A percentile compares a stretch with the other conserved stretches of the same genome.
phyloP scores from a whole-genome alignment of 352 stramenopile species.

The Halophytophthora polymorphica region DNA sequence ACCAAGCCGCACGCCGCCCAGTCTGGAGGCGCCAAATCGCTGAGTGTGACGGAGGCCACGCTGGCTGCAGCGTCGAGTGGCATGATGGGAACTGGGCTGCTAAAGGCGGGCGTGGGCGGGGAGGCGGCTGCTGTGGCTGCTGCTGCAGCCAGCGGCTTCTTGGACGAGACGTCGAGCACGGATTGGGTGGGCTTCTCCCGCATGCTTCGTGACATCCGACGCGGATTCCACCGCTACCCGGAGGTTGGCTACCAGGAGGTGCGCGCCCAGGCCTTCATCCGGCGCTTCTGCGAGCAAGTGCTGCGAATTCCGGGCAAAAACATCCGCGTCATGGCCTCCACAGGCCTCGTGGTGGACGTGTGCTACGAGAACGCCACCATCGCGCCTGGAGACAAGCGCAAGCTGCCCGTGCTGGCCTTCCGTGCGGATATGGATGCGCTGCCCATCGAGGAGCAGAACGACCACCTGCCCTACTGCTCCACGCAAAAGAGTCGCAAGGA shows the following conservation, averaged over 20 bases:
- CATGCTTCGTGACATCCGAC: constrained; percentile 75
- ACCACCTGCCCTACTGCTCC: constrained; percentile 77
- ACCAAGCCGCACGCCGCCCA: constrained; percentile 18
- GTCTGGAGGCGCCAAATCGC: too few relatives aligned
- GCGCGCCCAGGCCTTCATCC: constrained; percentile 85
- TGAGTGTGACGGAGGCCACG: too few relatives aligned
- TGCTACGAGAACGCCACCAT: constrained; percentile 67
- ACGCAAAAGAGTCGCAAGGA: constrained; percentile 59
- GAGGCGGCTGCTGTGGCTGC: not conserved
- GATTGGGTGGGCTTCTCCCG: constrained; percentile 73
- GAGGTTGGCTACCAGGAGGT: constrained; percentile 92
- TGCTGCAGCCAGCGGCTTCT: constrained; percentile 1
- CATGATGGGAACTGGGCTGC: not conserved
- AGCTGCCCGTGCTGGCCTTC: constrained; percentile 87
- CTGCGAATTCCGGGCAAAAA: constrained; percentile 74
- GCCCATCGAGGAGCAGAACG: constrained; percentile 87
- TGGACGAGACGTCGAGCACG: constrained; percentile 12
- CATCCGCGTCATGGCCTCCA: constrained; percentile 74
- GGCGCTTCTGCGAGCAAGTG: constrained; percentile 75
- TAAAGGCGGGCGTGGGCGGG: constrained; percentile 1
- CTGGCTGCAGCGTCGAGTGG: not conserved
- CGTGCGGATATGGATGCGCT: constrained; percentile 96
- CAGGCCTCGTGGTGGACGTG: constrained; percentile 90
- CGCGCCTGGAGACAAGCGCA: constrained; percentile 42
- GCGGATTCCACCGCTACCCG: constrained; percentile 86